A percentile compares a stretch with the other conserved stretches of the same genome.
phyloP scores from a whole-genome alignment of 345 rosid species.

The Pseudoturritis turrita region DNA sequence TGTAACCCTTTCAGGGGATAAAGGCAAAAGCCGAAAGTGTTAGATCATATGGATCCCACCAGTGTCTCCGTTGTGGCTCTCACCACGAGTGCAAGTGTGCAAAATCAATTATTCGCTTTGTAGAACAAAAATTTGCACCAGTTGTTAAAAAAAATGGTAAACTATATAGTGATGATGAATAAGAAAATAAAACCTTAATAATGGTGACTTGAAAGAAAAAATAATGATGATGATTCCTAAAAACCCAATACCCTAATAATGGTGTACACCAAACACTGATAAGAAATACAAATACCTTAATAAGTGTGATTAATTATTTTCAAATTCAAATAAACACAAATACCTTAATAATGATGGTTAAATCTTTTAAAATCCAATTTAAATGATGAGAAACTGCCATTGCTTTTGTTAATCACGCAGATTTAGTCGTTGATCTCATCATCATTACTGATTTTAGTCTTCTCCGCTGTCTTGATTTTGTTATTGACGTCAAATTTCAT shows the following conservation, averaged over 20 bases:
- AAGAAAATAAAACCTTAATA: background rate
- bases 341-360: too few relatives aligned
- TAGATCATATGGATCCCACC: slow-evolving; percentile 22
- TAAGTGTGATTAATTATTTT: background rate
- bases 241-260: background rate
- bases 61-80: slow-evolving; percentile 23
- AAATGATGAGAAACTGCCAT: too few relatives aligned
- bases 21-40: background rate
- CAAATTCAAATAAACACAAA: too few relatives aligned
- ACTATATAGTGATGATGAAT: too few relatives aligned
- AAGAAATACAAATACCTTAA: background rate
- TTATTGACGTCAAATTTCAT: too few relatives aligned
- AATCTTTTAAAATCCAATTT: too few relatives aligned
- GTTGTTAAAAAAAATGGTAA: background rate
- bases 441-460: too few relatives aligned
- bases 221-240: background rate
- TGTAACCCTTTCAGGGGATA: background rate
- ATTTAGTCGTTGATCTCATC: too few relatives aligned
- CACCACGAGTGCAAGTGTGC: slow-evolving; percentile 16
- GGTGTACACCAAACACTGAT: background rate
- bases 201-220: background rate
- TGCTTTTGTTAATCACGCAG: too few relatives aligned
- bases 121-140: too few relatives aligned
- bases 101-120: background rate
- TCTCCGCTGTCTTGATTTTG: too few relatives aligned